Base-by-base conservation (phyloP, 2,329 filamentous ascomycete species). In the Chrysoporthe puriensis region DNA sequence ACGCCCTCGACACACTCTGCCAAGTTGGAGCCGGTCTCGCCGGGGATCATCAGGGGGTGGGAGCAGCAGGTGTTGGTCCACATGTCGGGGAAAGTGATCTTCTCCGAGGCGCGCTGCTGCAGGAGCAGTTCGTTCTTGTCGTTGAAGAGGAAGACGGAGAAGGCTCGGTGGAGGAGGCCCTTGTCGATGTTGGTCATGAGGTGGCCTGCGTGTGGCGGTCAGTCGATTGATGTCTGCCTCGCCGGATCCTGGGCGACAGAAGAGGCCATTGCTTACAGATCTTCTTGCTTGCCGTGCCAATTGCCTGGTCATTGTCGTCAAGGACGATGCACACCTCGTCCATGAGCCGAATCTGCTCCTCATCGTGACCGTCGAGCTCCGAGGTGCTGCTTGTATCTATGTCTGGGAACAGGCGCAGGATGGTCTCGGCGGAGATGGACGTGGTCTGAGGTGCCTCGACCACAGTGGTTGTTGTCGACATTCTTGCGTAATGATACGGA, bases 51-150 rank as follows among this genome's bases (percentile, higher is more conserved):
- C 70, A 99, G 86, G 5, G 96, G 96, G 80, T 99, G 96, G 50
- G 96, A 99, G 85, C 96, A 99, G 86, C 96, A 99, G 43, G 96
- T 99, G 82, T 99, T 99, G 71, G 96, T 99, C 96, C 96, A 99
- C 91, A 97, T 94, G 78, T 97, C 93, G 61, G 96, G 95, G 82
- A 99, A 99, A 7, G 96, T 99, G 77, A 99, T 99, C 85, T 99
- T 99, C 83, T 98, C 95, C 52, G 90, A 84, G 40, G 96, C 96
- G 73, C 96, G 92, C 84, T 98, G 96, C 82, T 99, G 96, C 63
- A 99, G 89, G 57, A 99, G 91, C 69, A 98, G 85, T 74, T 94
- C 91, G 80, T 97, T 96, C 78, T 96, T 87, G 70, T 92, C 91
- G 82, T 98, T 93, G 85, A 99, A 99, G 73, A 99, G 90, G 84